phyloP scores from a whole-genome alignment of 352 stramenopile species.

The Globisporangium cylindrosporum region DNA sequence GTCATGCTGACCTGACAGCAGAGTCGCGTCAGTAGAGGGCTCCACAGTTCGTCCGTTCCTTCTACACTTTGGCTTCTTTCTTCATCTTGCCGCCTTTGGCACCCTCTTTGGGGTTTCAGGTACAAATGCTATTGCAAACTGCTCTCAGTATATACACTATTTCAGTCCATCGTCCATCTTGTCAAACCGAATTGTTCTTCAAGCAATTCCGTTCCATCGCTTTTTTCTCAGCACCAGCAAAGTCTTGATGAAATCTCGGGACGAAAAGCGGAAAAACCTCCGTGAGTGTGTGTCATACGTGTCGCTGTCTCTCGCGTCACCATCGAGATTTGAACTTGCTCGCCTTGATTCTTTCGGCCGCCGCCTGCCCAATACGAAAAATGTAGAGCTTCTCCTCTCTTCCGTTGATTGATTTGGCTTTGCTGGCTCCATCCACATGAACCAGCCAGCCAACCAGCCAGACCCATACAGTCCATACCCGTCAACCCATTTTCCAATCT shows the following conservation, averaged over 20 bases:
- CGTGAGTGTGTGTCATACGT: not conserved
- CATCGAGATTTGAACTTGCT: constrained; percentile 6
- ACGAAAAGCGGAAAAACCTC: not conserved
- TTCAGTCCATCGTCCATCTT: not conserved
- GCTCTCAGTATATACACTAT: not conserved
- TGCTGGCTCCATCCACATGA: constrained; percentile 1
- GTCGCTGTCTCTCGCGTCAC: constrained; percentile 7
- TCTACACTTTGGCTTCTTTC: not conserved
- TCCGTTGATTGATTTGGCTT: not conserved
- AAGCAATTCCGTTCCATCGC: not conserved
- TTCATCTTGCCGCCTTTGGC: not conserved
- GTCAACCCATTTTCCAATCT: not conserved
- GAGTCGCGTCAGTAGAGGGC: not conserved
- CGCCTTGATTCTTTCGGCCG: constrained; percentile 1
- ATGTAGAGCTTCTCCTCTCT: not conserved
- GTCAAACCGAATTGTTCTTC: not conserved
- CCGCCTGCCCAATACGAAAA: not conserved
- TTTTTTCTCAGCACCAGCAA: constrained; percentile 4
- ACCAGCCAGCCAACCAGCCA: not conserved
- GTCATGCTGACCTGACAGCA: not conserved
- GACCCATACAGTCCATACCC: not conserved
- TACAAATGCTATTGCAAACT: not conserved
- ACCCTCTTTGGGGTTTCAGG: not conserved
- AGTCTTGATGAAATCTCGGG: not conserved
- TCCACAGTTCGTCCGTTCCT: not conserved